phyloP scores from a whole-genome alignment of 495 filamentous ascomycete genomes.

The Glarea lozoyensis region DNA sequence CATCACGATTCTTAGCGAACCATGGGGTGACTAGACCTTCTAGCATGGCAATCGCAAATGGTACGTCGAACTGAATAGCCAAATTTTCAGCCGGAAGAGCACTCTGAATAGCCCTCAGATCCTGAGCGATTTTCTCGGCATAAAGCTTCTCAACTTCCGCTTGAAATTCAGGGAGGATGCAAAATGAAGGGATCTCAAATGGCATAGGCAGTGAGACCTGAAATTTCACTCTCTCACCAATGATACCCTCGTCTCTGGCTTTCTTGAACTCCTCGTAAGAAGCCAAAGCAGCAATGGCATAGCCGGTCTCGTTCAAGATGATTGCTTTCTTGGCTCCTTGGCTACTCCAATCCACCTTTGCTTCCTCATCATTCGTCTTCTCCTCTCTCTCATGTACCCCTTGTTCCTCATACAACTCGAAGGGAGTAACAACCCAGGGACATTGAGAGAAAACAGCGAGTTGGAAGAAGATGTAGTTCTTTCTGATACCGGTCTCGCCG shows the following conservation, averaged over 20 bases:
- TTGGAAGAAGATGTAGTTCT: conserved; percentile 12
- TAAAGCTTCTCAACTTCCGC: conserved; percentile 30
- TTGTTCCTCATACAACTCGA: too few species aligned
- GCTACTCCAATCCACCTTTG: too few species aligned
- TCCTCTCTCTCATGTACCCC: too few species aligned
- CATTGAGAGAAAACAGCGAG: not conserved
- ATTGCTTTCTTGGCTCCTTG: not conserved
- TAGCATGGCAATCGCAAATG: conserved; percentile 26
- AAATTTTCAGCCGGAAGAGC: conserved; percentile 32
- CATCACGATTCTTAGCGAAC: conserved; percentile 25
- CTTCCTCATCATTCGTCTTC: too few species aligned
- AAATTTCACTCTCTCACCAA: conserved; percentile 25
- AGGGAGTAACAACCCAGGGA: not conserved
- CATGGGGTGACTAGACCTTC: conserved; percentile 20
- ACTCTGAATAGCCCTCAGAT: conserved; percentile 23
- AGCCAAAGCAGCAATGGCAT: conserved; percentile 26
- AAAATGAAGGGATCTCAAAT: conserved; percentile 20
- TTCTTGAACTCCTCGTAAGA: conserved; percentile 27
- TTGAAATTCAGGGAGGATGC: conserved; percentile 22
- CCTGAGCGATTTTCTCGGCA: conserved; percentile 24
- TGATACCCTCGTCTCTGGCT: conserved; percentile 21
- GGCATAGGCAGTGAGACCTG: conserved; percentile 32
- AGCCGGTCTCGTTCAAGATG: conserved; percentile 20
- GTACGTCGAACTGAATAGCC: conserved; percentile 33
- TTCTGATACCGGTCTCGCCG: conserved; percentile 36